Conservation (phyloP, 768 basidiomycete species). For the Lactarius akahatsu region DNA sequence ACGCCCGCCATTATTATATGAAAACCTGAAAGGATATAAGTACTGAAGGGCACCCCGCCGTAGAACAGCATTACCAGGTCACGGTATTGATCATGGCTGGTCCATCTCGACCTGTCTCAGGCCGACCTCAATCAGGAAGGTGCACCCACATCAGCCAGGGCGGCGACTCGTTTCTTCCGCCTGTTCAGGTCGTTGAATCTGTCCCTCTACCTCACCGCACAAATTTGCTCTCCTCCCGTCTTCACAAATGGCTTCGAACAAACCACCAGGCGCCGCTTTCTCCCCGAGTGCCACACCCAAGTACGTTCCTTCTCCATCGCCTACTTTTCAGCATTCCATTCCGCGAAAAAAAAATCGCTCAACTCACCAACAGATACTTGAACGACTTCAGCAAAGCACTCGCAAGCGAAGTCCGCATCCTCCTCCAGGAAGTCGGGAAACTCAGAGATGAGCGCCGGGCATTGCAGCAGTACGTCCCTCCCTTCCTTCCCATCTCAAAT, state of each 20-base stretch:
- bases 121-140: background rate
- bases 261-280: conserved; percentile 6
- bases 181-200: background rate
- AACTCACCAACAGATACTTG: conserved; percentile 42
- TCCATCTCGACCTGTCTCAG: background rate
- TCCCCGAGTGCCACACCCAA: conserved; percentile 18
- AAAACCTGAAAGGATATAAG: background rate
- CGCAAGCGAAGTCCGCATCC: conserved; percentile 59
- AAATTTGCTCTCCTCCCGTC: background rate
- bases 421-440: conserved; percentile 59
- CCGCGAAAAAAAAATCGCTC: background rate
- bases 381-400: conserved; percentile 65
- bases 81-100: background rate
- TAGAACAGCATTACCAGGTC: background rate
- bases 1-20: background rate
- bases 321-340: background rate
- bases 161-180: background rate
- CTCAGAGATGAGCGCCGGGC: conserved; percentile 57
- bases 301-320: conserved; percentile 5
- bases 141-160: background rate
- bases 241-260: conserved; percentile 14
- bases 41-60: background rate
- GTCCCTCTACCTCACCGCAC: background rate
- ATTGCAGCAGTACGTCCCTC: conserved; percentile 51
- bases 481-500: too few relatives aligned